Base-by-base conservation (phyloP, 495 filamentous ascomycete species). In the Neurospora pannonica region DNA sequence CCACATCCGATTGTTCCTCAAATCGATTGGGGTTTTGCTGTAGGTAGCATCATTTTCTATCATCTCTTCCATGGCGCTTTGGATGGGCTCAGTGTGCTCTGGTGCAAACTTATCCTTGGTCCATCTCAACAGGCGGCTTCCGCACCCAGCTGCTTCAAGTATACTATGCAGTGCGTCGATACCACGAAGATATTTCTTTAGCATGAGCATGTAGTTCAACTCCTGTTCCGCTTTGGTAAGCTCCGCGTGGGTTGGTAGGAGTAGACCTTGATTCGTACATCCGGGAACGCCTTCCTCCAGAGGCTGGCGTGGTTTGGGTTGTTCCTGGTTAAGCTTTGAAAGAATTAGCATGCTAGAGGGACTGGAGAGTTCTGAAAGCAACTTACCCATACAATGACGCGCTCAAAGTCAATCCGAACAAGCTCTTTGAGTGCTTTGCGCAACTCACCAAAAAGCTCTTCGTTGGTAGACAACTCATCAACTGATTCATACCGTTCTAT, bases 1-100 rank as follows among this genome's bases (percentile, higher is more conserved):
- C 83, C 97, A 97, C 15, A 93, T 94, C 70, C 96, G 87, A 81
- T 99, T 97, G 77, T 98, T 97, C 71, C 94, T 89, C 71, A 97
- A 84, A 74, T 97, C 96, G 11, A 98, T 87, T 4, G 96, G 93
- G 48, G 90, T 89, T 70, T 88, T 93, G 75, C 93, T 90, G 78
- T 92, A 97, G 4, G 86, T 87, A 1, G 92, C 91, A 80, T 96
- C 92, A 70, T 93, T 89, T 74, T 98, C 97, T 76, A 99, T 91
- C 0, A 89, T 90, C 37, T 84, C 81, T 70, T 89, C 83, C 72
- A 98, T 95, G 3, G 93, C 77, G 9, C 85, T 80, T 71, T 91
- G 84, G 4, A 95, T 85, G 5, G 86, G 84, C 28, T 82, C 83
- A 48, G 91, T 85, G n/a, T 85, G 87, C 21, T 87, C 87, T 4